Conservation (phyloP, 2,329 filamentous ascomycete species). For the Sarocladium oryzae region DNA sequence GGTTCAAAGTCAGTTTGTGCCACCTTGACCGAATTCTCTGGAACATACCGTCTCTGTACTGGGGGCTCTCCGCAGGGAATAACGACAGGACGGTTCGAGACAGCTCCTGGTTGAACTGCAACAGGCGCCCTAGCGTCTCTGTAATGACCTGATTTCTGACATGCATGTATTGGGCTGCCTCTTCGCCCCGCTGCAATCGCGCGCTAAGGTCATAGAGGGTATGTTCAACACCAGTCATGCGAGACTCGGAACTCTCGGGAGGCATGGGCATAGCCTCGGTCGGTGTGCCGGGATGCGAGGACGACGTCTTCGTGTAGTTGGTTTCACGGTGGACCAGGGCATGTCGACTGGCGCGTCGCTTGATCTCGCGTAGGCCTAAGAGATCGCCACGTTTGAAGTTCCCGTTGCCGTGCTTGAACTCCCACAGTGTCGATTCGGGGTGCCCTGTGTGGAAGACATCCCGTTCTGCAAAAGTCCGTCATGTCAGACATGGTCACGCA, state of each 20-base stretch:
- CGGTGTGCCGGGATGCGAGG: conserved; percentile 77
- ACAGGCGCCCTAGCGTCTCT: conserved; percentile 66
- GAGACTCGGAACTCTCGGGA: conserved; percentile 69
- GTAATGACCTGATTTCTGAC: conserved; percentile 75
- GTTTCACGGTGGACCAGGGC: conserved; percentile 91
- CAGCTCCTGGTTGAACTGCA: conserved; percentile 78
- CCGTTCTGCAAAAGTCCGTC: conserved; percentile 60
- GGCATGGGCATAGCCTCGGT: conserved; percentile 67
- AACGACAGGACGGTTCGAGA: conserved; percentile 68
- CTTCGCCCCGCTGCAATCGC: conserved; percentile 75
- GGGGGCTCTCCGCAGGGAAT: conserved; percentile 66
- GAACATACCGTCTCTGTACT: conserved; percentile 75
- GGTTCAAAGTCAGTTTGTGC: no score
- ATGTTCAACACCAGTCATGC: conserved; percentile 72
- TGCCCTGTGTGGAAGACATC: conserved; percentile 96
- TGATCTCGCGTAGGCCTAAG: conserved; percentile 87
- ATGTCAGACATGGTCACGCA: conserved; percentile 5
- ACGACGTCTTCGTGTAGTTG: conserved; percentile 65
- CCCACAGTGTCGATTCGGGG: conserved; percentile 91
- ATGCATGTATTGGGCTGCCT: conserved; percentile 71
- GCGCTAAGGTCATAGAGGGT: conserved; percentile 72
- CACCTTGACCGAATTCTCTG: no score
- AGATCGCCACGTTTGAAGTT: conserved; percentile 96
- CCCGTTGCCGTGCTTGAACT: conserved; percentile 96
- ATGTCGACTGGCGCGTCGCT: conserved; percentile 86